Conservation (phyloP, 208 protist genomes). For the Novymonas esmeraldas region DNA sequence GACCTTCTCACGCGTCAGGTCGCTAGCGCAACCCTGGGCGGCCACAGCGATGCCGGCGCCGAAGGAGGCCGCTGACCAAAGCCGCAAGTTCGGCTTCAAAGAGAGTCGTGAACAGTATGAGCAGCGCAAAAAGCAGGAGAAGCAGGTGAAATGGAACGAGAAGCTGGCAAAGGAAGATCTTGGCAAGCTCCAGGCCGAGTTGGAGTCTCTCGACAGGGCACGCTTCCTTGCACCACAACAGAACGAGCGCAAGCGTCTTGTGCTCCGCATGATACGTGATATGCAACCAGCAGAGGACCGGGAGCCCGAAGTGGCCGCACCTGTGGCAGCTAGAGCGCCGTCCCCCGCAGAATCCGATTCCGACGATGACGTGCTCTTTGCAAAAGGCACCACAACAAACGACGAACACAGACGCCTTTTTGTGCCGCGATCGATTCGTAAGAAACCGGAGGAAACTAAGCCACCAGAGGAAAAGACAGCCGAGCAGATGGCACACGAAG, state of each 20-base stretch:
- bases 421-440: slow-evolving; percentile 20
- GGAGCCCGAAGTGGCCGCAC: background rate
- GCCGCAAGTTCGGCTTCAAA: slow-evolving; percentile 57
- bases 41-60: slow-evolving; percentile 7
- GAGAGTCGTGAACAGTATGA: slow-evolving; percentile 50
- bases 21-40: slow-evolving; percentile 16
- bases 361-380: slow-evolving; percentile 24
- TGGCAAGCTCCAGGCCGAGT: slow-evolving; percentile 49
- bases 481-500: slow-evolving; percentile 39
- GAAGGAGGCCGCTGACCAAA: slow-evolving; percentile 23
- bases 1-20: too few species aligned
- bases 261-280: slow-evolving; percentile 53
- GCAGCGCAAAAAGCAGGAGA: slow-evolving; percentile 46
- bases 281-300: slow-evolving; percentile 20
- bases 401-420: slow-evolving; percentile 30
- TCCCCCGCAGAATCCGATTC: slow-evolving; percentile 28
- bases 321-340: background rate
- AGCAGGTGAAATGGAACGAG: slow-evolving; percentile 52
- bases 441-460: slow-evolving; percentile 15
- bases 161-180: slow-evolving; percentile 55
- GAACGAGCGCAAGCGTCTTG: slow-evolving; percentile 67
- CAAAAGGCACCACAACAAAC: background rate
- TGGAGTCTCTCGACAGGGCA: slow-evolving; percentile 54
- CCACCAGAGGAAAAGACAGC: background rate
- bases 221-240: slow-evolving; percentile 72